These are phyloP conservation scores for Penicillium expansum DNA, from an alignment of 2,329 filamentous ascomycete genomes.

Conservation along the genomic window DNA sequence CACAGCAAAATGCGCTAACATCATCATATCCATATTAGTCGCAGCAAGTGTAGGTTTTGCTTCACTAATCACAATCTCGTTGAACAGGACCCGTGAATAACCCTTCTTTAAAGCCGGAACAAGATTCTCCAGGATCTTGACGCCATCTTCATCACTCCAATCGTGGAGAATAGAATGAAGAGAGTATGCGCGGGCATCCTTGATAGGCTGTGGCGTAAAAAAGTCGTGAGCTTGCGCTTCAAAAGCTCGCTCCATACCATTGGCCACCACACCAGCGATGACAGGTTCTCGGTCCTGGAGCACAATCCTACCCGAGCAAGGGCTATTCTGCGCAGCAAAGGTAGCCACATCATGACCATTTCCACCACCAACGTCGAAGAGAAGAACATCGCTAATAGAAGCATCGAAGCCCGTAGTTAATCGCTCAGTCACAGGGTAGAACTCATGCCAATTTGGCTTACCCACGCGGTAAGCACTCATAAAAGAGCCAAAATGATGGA, in stretches of 20 bases:
- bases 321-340: conserved; percentile 5
- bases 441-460: conserved; percentile 39
- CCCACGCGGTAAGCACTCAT: conserved; percentile 42
- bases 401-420: conserved; percentile 15
- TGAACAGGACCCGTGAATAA: conserved; percentile 23
- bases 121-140: conserved; percentile 23
- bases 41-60: conserved; percentile 17
- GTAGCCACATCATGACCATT: conserved; percentile 20
- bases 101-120: conserved; percentile 17
- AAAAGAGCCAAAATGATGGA: conserved; percentile 36
- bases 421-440: conserved; percentile 19
- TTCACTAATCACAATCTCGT: conserved; percentile 24
- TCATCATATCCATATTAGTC: conserved; percentile 28
- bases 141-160: conserved; percentile 23
- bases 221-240: conserved; percentile 18
- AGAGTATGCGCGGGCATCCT: conserved; percentile 27
- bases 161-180: conserved; percentile 28
- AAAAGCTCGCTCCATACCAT: conserved; percentile 1
- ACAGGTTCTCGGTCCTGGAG: conserved; percentile 18
- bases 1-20: conserved; percentile 24
- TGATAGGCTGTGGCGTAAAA: conserved; percentile 21
- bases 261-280: conserved; percentile 6
- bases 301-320: conserved; percentile 7
- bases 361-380: conserved; percentile 27
- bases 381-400: conserved; percentile 13